phyloP scores from a whole-genome alignment of 2,329 filamentous ascomycete species.

The Colletotrichum gloeosporioides region DNA sequence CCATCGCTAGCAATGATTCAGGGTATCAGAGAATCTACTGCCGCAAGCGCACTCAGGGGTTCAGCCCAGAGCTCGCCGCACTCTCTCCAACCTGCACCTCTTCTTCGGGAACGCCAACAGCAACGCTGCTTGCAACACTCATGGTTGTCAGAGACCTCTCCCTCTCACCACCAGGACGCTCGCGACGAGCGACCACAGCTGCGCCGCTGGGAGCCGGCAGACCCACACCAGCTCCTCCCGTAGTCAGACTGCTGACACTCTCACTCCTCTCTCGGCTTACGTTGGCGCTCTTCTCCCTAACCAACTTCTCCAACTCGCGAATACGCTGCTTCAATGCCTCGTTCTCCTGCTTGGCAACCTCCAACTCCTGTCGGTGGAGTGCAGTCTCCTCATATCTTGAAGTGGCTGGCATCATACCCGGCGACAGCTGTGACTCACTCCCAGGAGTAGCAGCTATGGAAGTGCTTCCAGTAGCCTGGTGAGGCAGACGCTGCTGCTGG shows the following conservation, averaged over 20 bases:
- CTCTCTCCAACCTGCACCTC: constrained; percentile 68
- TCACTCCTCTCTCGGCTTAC: constrained; percentile 53
- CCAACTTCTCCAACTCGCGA: constrained; percentile 63
- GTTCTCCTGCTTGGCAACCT: constrained; percentile 68
- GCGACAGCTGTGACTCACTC: constrained; percentile 51
- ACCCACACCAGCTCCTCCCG: constrained; percentile 36
- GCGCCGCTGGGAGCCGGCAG: constrained; percentile 29
- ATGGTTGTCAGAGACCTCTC: constrained; percentile 47
- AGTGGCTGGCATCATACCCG: constrained; percentile 61
- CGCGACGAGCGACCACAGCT: constrained; percentile 52
- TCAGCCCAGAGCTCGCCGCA: constrained; percentile 54
- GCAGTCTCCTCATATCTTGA: constrained; percentile 68
- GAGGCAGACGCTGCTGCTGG: constrained; percentile 37
- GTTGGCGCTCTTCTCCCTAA: constrained; percentile 56
- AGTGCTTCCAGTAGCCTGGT: constrained; percentile 33
- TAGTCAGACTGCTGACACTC: constrained; percentile 57
- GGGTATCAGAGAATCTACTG: background rate
- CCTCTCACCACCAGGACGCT: constrained; percentile 41
- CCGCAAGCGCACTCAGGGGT: background rate
- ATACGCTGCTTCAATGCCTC: constrained; percentile 65
- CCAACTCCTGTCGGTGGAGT: constrained; percentile 64
- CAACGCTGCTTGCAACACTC: constrained; percentile 50
- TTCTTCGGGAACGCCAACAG: constrained; percentile 63
- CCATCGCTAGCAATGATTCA: background rate
- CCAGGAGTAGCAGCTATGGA: constrained; percentile 41